Evolutionary conservation across 169 alveolate genomes (phyloP).

Genomic region (Amoebophrya sp.): DNA sequence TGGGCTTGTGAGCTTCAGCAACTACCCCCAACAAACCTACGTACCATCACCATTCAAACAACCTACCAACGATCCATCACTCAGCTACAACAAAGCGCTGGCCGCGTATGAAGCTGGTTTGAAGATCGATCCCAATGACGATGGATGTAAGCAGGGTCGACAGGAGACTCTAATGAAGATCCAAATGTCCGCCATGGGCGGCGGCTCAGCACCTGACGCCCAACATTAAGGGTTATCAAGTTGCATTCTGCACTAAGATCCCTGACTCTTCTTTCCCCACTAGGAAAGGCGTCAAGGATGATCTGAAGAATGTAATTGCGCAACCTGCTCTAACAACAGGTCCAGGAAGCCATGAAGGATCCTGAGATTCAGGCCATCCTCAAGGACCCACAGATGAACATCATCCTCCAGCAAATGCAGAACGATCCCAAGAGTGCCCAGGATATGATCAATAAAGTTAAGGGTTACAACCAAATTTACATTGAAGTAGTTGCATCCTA

Average conservation of each 20-base stretch:
- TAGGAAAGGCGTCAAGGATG: not conserved
- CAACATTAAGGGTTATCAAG: too few species aligned
- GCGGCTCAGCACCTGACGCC: slow-evolving; percentile 60
- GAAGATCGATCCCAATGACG: slow-evolving; percentile 81
- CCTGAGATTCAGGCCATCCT: slow-evolving; percentile 94
- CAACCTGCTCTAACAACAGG: slow-evolving; percentile 48
- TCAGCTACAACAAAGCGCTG: slow-evolving; percentile 82
- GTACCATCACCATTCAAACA: too few species aligned
- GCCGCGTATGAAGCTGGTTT: slow-evolving; percentile 89
- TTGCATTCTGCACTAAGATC: not conserved
- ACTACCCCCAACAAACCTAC: too few species aligned
- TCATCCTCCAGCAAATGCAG: slow-evolving; percentile 68
- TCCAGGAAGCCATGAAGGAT: slow-evolving; percentile 84
- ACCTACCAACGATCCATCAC: too few species aligned
- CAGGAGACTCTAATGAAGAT: slow-evolving; percentile 69
- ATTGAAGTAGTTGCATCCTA: not conserved
- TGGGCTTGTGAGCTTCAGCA: too few species aligned
- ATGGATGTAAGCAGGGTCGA: slow-evolving; percentile 70
- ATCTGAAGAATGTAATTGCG: too few species aligned
- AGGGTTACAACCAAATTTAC: not conserved
- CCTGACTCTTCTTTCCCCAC: slow-evolving; percentile 8
- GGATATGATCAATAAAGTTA: slow-evolving; percentile 22
- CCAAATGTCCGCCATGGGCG: slow-evolving; percentile 40
- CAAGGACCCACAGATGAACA: slow-evolving; percentile 88
- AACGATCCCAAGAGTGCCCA: slow-evolving; percentile 66